These are phyloP conservation scores for Didymella exigua DNA, from an alignment of 2,329 filamentous ascomycete species.

Conservation along the genomic window DNA sequence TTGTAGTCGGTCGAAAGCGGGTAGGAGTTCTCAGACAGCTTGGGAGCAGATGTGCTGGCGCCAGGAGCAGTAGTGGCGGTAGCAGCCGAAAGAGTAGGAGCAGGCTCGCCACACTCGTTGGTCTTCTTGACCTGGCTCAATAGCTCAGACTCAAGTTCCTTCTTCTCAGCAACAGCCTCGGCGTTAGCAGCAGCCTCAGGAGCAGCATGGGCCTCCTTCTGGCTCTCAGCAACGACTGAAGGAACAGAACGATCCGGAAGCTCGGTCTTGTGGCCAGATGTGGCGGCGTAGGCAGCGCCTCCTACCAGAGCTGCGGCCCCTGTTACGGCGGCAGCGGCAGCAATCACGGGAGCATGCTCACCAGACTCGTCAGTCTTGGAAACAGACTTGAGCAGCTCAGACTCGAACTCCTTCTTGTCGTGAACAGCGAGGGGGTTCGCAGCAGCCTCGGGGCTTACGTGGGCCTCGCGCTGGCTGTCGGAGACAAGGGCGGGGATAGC, in stretches of 20 bases:
- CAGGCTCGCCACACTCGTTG: conserved; percentile 52
- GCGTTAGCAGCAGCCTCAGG: conserved; percentile 70
- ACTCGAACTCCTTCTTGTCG: conserved; percentile 73
- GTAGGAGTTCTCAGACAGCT: conserved; percentile 5
- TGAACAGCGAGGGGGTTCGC: conserved; percentile 67
- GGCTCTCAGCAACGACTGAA: conserved; percentile 71
- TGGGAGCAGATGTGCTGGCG: conserved; percentile 5
- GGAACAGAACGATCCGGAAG: conserved; percentile 52
- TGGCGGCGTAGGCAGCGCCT: conserved; percentile 9
- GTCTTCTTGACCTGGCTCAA: conserved; percentile 63
- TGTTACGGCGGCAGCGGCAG: conserved; percentile 11
- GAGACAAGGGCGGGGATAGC: conserved; percentile 52
- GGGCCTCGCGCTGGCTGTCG: conserved; percentile 71
- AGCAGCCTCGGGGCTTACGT: conserved; percentile 68
- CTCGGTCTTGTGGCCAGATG: conserved; percentile 18
- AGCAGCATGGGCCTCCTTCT: conserved; percentile 65
- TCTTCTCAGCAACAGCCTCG: conserved; percentile 73
- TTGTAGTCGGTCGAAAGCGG: conserved; percentile 13
- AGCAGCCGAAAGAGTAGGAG: conserved; percentile 49
- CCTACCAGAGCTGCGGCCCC: background rate
- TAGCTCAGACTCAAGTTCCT: conserved; percentile 72
- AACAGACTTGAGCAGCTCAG: conserved; percentile 62
- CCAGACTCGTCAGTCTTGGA: conserved; percentile 50
- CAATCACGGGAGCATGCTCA: conserved; percentile 37
- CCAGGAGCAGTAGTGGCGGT: conserved; percentile 44